phyloP scores from a whole-genome alignment of 2,329 filamentous ascomycete species.

The Ophiostoma triangulosporum region DNA sequence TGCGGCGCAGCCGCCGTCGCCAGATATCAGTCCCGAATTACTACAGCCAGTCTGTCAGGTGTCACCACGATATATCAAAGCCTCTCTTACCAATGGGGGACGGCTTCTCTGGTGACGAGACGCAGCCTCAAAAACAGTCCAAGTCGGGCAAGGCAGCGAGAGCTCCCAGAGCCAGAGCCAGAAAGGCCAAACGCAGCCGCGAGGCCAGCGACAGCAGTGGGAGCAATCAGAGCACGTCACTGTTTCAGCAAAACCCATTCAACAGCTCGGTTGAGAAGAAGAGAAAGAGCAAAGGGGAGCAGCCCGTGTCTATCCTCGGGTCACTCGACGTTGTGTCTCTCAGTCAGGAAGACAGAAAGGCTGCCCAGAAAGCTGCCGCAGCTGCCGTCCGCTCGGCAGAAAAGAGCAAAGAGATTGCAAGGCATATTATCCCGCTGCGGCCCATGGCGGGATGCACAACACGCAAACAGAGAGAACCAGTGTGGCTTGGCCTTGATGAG shows the following conservation, averaged over 20 bases:
- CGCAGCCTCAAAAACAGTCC: not conserved
- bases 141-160: not conserved
- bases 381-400: not conserved
- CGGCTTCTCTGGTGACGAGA: slow-evolving; percentile 14
- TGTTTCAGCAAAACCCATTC: not conserved
- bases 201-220: not conserved
- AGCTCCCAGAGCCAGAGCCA: not conserved
- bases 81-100: slow-evolving; percentile 4
- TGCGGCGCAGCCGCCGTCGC: not conserved
- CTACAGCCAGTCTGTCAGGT: too few relatives aligned
- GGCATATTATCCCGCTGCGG: not conserved
- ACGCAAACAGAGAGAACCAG: not conserved
- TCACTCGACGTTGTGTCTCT: slow-evolving; percentile 8
- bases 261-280: slow-evolving; percentile 1
- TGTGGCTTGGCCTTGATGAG: not conserved
- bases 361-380: not conserved
- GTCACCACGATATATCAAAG: not conserved
- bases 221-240: not conserved
- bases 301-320: slow-evolving; percentile 5
- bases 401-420: not conserved
- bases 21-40: not conserved
- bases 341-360: slow-evolving; percentile 2
- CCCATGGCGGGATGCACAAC: not conserved
- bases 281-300: not conserved
- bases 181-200: not conserved